Conservation (phyloP, 2,329 filamentous ascomycete genomes). For the Purpureocillium takamizusanense region DNA sequence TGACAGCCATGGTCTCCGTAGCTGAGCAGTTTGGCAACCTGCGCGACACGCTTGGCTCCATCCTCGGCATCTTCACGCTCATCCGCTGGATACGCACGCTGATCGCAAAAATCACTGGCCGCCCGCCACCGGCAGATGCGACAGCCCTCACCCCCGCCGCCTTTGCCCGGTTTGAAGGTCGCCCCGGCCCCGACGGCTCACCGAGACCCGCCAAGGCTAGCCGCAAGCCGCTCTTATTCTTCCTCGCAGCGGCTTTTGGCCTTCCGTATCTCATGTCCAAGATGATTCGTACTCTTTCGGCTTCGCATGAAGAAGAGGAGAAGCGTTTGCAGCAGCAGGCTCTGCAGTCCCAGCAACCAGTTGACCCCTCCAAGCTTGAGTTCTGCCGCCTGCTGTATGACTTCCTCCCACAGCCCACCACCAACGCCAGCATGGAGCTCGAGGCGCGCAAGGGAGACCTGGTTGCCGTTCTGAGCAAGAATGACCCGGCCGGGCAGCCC, state of each 20-base stretch:
- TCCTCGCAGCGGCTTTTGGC: conserved; percentile 87
- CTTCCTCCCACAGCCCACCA: conserved; percentile 65
- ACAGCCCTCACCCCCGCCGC: conserved; percentile 80
- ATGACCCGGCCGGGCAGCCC: conserved; percentile 81
- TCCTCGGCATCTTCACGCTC: conserved; percentile 90
- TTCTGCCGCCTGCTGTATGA: conserved; percentile 95
- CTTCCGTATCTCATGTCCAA: conserved; percentile 96
- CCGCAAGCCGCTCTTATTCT: conserved; percentile 93
- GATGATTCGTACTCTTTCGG: conserved; percentile 76
- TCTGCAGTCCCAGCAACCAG: conserved; percentile 40
- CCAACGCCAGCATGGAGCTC: conserved; percentile 63
- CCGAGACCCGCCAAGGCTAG: conserved; percentile 64
- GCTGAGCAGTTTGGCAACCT: conserved; percentile 95
- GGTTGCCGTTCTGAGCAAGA: conserved; percentile 87
- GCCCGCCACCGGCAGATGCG: conserved; percentile 79
- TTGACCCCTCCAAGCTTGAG: conserved; percentile 87
- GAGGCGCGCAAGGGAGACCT: conserved; percentile 92
- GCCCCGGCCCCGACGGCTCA: conserved; percentile 51
- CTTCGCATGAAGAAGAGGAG: conserved; percentile 77
- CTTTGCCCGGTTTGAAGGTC: conserved; percentile 82
- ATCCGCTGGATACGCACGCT: conserved; percentile 91
- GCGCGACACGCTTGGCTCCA: conserved; percentile 84
- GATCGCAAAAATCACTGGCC: conserved; percentile 85
- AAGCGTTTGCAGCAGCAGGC: conserved; percentile 42
- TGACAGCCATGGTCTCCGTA: conserved; percentile 87